Base-by-base conservation (phyloP, 345 rosid genomes). In the Rhizophora mangle region DNA sequence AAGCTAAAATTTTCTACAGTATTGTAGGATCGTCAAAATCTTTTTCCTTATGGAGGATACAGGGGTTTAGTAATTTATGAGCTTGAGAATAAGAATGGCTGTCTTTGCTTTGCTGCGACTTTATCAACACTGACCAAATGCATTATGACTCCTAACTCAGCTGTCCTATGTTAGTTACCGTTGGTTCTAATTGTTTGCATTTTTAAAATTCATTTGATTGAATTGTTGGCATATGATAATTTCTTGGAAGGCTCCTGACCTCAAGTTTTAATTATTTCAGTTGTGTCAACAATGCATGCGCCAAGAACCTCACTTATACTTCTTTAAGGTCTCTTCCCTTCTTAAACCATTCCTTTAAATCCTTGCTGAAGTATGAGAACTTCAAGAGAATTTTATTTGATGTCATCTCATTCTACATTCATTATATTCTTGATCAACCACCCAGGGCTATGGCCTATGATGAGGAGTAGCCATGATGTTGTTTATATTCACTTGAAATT, bases 271-370 rank as follows among this genome's bases (percentile, higher is more conserved):
- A 27, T 56, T 56, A 47, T 71, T 79, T 69, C 85, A 85, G 89
- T 36, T 78, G 62, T 59, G 84, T 37, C 66, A 30, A 21, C 80
- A 63, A 74, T 70, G 34, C 68, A 68, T 69, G 80, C 80, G 51
- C 39, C 74, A 67, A 70, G 64, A 60, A 43, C 82, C 84, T 47
- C 53, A 64, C 65, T 60, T 65, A 20, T 78, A 68, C 72, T 64
- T 26, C 16, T 54, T 59, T 49, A 78, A 85, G 85, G 89, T 83
- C 54, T 31, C 64, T 63, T 60, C 62, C 62, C 55, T 70, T 57
- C 31, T 57, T 6, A 1, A 21, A 63, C 19, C 74, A 4, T 65
- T 60, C 22, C 60, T 67, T 67, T 29, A 71, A 30, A 6, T 66
- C 32, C 31, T 62, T 67, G 16, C 30, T 64, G 58, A 30, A 29